phyloP scores from a whole-genome alignment of 768 basidiomycete genomes.

The Exsudoporus frostii region DNA sequence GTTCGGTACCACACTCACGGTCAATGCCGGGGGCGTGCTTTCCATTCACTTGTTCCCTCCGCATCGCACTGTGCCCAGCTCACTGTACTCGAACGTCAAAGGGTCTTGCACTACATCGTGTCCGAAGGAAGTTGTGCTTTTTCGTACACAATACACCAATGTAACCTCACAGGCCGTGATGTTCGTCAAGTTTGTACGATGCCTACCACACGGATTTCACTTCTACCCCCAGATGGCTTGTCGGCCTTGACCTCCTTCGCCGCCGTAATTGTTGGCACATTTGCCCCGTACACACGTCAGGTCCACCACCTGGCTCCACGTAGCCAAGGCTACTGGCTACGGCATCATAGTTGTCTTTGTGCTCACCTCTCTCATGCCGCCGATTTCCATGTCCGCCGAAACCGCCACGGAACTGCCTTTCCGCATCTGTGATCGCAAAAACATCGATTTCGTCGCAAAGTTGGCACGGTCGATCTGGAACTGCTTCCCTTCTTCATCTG shows the following conservation, averaged over 20 bases:
- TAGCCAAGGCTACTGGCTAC: too few relatives aligned
- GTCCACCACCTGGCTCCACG: slow-evolving; percentile 76
- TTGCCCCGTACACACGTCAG: slow-evolving; percentile 60
- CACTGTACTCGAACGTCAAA: too few relatives aligned
- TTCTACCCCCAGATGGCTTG: slow-evolving; percentile 14
- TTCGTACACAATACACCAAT: too few relatives aligned
- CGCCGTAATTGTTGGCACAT: slow-evolving; percentile 46
- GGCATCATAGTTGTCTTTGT: slow-evolving; percentile 13
- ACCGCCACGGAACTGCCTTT: slow-evolving; percentile 36
- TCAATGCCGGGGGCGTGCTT: too few relatives aligned
- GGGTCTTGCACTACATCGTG: too few relatives aligned
- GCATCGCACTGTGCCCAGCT: too few relatives aligned
- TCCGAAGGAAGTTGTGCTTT: too few relatives aligned
- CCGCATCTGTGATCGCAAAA: slow-evolving; percentile 38
- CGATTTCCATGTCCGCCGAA: slow-evolving; percentile 12
- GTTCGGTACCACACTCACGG: too few relatives aligned
- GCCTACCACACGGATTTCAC: too few relatives aligned
- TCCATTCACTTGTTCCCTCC: too few relatives aligned
- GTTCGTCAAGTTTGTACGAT: too few relatives aligned
- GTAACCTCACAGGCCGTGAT: too few relatives aligned
- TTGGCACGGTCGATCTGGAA: slow-evolving; percentile 77
- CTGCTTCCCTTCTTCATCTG: slow-evolving; percentile 68
- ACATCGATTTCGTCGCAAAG: slow-evolving; percentile 52
- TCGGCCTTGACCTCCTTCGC: slow-evolving; percentile 44
- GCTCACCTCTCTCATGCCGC: slow-evolving; percentile 25